Percentiles rank a stretch among this genome's conserved stretches.
These are phyloP conservation scores for Fusarium robinianum DNA, from an alignment of 2,329 filamentous ascomycete genomes.

Conservation along the genomic window DNA sequence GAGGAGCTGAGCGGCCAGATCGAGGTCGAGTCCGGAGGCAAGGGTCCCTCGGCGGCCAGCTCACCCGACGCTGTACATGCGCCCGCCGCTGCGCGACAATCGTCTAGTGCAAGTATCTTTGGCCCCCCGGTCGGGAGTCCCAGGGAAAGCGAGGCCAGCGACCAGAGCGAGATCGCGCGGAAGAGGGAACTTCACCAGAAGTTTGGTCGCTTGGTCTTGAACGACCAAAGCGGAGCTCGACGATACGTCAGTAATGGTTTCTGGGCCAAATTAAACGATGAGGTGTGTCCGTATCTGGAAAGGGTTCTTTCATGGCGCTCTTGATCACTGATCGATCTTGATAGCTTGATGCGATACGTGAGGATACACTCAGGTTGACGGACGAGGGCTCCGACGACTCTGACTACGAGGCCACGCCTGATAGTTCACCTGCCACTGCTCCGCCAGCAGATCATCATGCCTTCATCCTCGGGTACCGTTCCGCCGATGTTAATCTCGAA, in stretches of 20 bases:
- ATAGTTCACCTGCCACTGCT: slow-evolving; percentile 45
- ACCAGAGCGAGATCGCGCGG: slow-evolving; percentile 42
- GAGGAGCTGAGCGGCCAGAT: slow-evolving; percentile 69
- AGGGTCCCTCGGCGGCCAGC: slow-evolving; percentile 37
- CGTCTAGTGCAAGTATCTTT: no score
- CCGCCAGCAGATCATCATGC: slow-evolving; percentile 63
- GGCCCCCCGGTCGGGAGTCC: slow-evolving; percentile 23
- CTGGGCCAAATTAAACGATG: slow-evolving; percentile 76
- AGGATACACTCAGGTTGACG: slow-evolving; percentile 53
- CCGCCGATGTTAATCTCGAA: slow-evolving; percentile 68
- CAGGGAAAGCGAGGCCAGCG: slow-evolving; percentile 37
- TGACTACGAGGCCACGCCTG: slow-evolving; percentile 63
- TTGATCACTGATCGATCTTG: slow-evolving; percentile 11
- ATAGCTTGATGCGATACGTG: slow-evolving; percentile 50
- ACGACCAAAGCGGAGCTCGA: slow-evolving; percentile 68
- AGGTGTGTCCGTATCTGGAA: slow-evolving; percentile 52
- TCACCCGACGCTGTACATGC: slow-evolving; percentile 39
- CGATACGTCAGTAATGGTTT: slow-evolving; percentile 78
- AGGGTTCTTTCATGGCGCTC: not conserved
- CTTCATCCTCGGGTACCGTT: slow-evolving; percentile 75
- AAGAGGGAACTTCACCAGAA: slow-evolving; percentile 46
- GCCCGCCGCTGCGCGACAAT: no score
- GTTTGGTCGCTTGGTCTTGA: slow-evolving; percentile 71
- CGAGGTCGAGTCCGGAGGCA: slow-evolving; percentile 53
- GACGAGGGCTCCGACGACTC: slow-evolving; percentile 56